phyloP scores from a whole-genome alignment of 805 yeast genomes.

The Suhomyces kilbournensis region DNA sequence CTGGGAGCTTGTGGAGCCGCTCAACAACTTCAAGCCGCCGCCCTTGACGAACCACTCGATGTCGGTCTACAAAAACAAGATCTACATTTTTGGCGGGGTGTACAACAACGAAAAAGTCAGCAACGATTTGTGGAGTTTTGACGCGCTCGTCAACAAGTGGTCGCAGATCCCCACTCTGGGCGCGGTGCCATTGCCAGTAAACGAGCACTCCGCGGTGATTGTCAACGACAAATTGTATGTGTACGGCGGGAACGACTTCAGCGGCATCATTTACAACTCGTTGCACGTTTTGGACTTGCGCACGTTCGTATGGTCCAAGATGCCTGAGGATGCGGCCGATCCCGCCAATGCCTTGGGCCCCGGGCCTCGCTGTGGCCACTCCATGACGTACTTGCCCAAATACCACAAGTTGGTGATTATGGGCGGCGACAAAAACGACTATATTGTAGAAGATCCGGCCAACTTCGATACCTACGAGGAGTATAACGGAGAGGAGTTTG shows the following conservation, averaged over 20 bases:
- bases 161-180: constrained; percentile 67
- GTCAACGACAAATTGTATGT: constrained; percentile 77
- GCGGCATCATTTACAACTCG: constrained; percentile 64
- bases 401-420: constrained; percentile 72
- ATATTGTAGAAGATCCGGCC: constrained; percentile 46
- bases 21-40: constrained; percentile 55
- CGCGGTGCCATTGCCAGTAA: constrained; percentile 75
- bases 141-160: constrained; percentile 71
- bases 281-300: constrained; percentile 75
- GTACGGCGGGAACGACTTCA: constrained; percentile 82
- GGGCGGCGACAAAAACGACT: constrained; percentile 89
- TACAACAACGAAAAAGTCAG: constrained; percentile 66
- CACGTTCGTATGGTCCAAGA: constrained; percentile 68
- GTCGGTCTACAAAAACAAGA: constrained; percentile 71
- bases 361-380: constrained; percentile 88
- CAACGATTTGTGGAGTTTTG: constrained; percentile 78
- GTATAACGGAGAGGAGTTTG: constrained; percentile 47
- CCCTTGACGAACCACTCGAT: constrained; percentile 90
- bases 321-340: constrained; percentile 38
- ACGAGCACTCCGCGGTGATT: constrained; percentile 85
- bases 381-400: constrained; percentile 66
- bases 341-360: constrained; percentile 51
- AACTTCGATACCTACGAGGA: constrained; percentile 52
- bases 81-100: constrained; percentile 88
- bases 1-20: constrained; percentile 73